A percentile compares a stretch with the other conserved stretches of the same genome.
Evolutionary conservation across 2,329 filamentous ascomycete genomes (phyloP).

Genomic region (Scytalidium sp.): DNA sequence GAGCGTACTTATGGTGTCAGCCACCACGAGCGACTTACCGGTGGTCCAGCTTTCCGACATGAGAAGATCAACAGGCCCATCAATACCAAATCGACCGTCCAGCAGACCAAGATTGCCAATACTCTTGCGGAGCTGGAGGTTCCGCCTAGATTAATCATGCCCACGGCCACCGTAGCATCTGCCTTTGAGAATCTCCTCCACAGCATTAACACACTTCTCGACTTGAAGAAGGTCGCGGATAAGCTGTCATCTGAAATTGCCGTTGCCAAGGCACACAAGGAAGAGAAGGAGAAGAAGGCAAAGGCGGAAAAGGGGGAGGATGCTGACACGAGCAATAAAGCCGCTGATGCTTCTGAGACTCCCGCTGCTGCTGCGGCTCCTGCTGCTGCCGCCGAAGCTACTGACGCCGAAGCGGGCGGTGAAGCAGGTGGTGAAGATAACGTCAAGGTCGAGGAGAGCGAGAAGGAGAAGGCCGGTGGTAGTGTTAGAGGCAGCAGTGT

Average conservation of each 20-base stretch:
- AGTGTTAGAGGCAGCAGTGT: conserved; percentile 65
- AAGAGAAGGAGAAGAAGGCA: conserved; percentile 33
- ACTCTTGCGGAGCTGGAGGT: conserved; percentile 71
- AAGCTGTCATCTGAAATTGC: conserved; percentile 73
- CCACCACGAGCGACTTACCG: conserved; percentile 79
- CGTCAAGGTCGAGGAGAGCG: conserved; percentile 46
- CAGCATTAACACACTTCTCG: conserved; percentile 67
- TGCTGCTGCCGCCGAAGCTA: background rate
- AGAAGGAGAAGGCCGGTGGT: conserved; percentile 40
- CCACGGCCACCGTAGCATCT: conserved; percentile 67
- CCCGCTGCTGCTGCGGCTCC: conserved; percentile 9
- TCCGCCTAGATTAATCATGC: conserved; percentile 67
- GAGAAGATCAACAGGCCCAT: conserved; percentile 78
- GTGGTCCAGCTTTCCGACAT: conserved; percentile 86
- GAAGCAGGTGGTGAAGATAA: conserved; percentile 59
- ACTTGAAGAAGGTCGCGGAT: conserved; percentile 71
- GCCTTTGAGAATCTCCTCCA: conserved; percentile 68
- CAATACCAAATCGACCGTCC: conserved; percentile 71
- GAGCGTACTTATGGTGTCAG: conserved; percentile 80
- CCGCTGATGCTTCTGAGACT: background rate
- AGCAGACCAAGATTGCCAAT: conserved; percentile 72
- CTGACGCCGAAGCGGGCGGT: conserved; percentile 4
- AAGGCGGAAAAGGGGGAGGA: conserved; percentile 9
- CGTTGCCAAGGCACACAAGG: conserved; percentile 53
- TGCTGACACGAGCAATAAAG: conserved; percentile 5